These are phyloP conservation scores for Earliella scabrosa DNA, from an alignment of 1,284 basidiomycete species.

Conservation along the genomic window DNA sequence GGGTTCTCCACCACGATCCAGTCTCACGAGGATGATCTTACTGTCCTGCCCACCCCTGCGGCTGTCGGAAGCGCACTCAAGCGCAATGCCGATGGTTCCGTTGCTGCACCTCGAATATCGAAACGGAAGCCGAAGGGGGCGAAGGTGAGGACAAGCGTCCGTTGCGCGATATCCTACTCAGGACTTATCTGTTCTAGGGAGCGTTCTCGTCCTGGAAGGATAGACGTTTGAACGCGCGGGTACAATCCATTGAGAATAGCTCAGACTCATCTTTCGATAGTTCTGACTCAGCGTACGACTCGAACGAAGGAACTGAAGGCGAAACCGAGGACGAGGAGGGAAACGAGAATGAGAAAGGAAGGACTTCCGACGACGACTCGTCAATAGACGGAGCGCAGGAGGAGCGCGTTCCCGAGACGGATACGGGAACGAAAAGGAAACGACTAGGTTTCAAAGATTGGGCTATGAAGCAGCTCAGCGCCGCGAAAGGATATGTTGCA, in stretches of 20 bases:
- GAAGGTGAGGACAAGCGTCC: slow-evolving; percentile 41
- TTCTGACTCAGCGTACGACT: slow-evolving; percentile 71
- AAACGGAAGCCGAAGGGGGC: slow-evolving; percentile 42
- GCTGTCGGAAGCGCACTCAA: slow-evolving; percentile 62
- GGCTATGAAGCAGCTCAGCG: slow-evolving; percentile 77
- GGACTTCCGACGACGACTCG: neutral
- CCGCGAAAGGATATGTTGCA: slow-evolving; percentile 56
- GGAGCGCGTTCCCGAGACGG: slow-evolving; percentile 1
- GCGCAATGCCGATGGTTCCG: slow-evolving; percentile 60
- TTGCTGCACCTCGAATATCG: slow-evolving; percentile 50
- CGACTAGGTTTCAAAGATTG: slow-evolving; percentile 79
- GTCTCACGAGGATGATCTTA: slow-evolving; percentile 1
- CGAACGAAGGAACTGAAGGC: slow-evolving; percentile 36
- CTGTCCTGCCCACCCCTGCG: slow-evolving; percentile 3
- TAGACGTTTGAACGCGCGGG: slow-evolving; percentile 1
- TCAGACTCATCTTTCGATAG: slow-evolving; percentile 77
- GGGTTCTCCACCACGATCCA: slow-evolving; percentile 29
- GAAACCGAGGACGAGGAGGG: slow-evolving; percentile 30
- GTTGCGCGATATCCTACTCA: neutral
- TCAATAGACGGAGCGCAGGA: slow-evolving; percentile 19
- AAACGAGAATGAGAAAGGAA: slow-evolving; percentile 17
- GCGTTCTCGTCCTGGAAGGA: slow-evolving; percentile 38
- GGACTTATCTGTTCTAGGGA: slow-evolving; percentile 3
- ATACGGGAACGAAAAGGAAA: slow-evolving; percentile 37
- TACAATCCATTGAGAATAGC: slow-evolving; percentile 29